Evolutionary conservation across 2,329 filamentous ascomycete species (phyloP).

Genomic region (Cyphellophora europaea): DNA sequence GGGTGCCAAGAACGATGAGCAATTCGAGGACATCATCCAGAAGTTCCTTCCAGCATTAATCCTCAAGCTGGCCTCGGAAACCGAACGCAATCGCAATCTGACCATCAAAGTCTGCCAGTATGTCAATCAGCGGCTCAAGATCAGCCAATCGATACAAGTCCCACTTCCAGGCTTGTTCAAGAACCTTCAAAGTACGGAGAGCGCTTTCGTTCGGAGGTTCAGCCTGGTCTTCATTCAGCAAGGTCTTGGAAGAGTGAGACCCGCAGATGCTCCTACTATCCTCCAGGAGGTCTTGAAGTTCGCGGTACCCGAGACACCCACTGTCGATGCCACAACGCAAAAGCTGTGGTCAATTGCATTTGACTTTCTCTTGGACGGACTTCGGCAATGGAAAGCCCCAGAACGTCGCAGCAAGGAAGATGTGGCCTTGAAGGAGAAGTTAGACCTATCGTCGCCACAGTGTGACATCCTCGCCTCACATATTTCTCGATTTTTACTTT

Average conservation of each 20-base stretch:
- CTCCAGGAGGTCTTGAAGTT: conserved; percentile 62
- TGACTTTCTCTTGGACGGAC: conserved; percentile 68
- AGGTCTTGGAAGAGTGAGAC: conserved; percentile 55
- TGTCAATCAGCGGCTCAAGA: conserved; percentile 55
- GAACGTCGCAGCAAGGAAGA: conserved; percentile 73
- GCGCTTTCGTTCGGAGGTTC: conserved; percentile 72
- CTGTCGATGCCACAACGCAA: conserved; percentile 27
- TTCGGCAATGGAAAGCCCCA: conserved; percentile 60
- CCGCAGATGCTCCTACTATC: conserved; percentile 58
- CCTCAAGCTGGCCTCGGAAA: conserved; percentile 75
- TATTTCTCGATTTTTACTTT: conserved; percentile 68
- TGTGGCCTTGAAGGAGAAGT: conserved; percentile 50
- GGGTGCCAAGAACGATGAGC: conserved; percentile 72
- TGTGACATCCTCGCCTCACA: conserved; percentile 63
- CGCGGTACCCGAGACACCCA: conserved; percentile 31
- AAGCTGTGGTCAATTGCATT: conserved; percentile 61
- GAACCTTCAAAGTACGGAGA: conserved; percentile 75
- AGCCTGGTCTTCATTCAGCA: conserved; percentile 86
- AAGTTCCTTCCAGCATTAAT: conserved; percentile 73
- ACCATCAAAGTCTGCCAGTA: conserved; percentile 64
- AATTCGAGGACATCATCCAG: conserved; percentile 68
- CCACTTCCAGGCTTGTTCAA: conserved; percentile 77
- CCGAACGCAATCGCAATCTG: conserved; percentile 71
- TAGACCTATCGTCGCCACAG: conserved; percentile 64
- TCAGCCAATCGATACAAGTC: conserved; percentile 57